Conservation (phyloP, 208 protist species). For the Acanthamoeba castellanii region DNA sequence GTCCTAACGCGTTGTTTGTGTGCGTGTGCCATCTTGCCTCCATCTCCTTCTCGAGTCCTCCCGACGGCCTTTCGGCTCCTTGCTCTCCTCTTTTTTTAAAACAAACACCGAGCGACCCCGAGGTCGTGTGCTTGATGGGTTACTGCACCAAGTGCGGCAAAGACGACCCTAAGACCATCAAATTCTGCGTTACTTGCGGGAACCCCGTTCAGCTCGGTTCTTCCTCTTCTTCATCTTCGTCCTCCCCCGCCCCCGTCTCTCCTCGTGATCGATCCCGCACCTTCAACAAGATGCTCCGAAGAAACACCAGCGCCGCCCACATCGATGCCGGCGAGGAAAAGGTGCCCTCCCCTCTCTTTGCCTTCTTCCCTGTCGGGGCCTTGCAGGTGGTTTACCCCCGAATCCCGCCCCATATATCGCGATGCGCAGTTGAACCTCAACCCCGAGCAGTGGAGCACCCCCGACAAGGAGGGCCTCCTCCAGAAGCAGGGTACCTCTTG, state of each 20-base stretch:
- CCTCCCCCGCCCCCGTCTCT: background rate
- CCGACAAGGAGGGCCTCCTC: conserved; percentile 45
- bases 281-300: conserved; percentile 27
- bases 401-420: background rate
- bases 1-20: too few relatives aligned
- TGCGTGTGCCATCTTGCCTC: background rate
- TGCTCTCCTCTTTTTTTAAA: background rate
- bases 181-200: conserved; percentile 21
- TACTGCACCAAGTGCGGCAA: conserved; percentile 33
- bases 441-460: conserved; percentile 16
- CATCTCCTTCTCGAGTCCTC: too few relatives aligned
- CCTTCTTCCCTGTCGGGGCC: background rate
- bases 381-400: background rate
- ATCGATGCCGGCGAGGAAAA: conserved; percentile 31
- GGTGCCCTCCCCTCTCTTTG: background rate
- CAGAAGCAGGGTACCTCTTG: conserved; percentile 45
- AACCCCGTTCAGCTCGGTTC: background rate
- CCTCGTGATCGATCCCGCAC: conserved; percentile 22
- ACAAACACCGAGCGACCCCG: background rate
- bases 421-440: background rate
- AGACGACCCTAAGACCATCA: conserved; percentile 33
- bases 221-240: background rate
- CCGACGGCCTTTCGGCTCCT: too few relatives aligned
- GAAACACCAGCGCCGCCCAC: conserved; percentile 34
- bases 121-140: conserved; percentile 30